Evolutionary conservation across 176 grass and related monocot genomes (phyloP).

Genomic region (Thalia dealbata): DNA sequence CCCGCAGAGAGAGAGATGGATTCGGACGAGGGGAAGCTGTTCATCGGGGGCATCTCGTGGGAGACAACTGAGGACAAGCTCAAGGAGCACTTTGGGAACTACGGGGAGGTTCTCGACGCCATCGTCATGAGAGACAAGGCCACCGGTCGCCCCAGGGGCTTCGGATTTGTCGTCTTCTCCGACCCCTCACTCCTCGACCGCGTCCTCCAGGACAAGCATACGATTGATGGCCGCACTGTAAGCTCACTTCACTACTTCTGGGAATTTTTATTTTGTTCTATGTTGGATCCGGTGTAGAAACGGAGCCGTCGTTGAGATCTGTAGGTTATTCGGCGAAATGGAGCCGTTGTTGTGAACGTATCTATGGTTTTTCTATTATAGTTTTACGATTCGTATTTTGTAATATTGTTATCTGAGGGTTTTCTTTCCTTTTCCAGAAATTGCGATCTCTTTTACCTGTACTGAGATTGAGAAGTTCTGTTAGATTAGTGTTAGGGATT

Average conservation of each 20-base stretch:
- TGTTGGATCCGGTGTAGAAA: neutral
- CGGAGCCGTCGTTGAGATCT: neutral
- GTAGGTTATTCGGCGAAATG: neutral
- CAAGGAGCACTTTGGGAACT: constrained; percentile 72
- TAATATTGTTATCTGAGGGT: neutral
- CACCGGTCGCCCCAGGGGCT: constrained; percentile 86
- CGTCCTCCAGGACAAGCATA: constrained; percentile 75
- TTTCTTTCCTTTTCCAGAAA: neutral
- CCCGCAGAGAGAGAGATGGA: constrained; percentile 36
- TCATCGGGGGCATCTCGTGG: constrained; percentile 99
- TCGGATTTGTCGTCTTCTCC: constrained; percentile 87
- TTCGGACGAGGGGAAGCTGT: constrained; percentile 95
- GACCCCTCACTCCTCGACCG: constrained; percentile 73
- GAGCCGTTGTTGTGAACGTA: neutral
- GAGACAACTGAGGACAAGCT: constrained; percentile 96
- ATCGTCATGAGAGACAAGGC: constrained; percentile 91
- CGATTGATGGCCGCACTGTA: constrained; percentile 87
- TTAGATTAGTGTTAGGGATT: no score
- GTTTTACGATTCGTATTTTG: neutral
- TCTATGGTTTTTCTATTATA: neutral
- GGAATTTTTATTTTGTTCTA: no score
- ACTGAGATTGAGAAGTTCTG: no score
- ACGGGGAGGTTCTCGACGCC: constrained; percentile 69
- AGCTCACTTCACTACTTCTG: neutral
- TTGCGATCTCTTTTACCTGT: neutral